Conservation (phyloP, 495 filamentous ascomycete genomes). For the Tuber brumale region DNA sequence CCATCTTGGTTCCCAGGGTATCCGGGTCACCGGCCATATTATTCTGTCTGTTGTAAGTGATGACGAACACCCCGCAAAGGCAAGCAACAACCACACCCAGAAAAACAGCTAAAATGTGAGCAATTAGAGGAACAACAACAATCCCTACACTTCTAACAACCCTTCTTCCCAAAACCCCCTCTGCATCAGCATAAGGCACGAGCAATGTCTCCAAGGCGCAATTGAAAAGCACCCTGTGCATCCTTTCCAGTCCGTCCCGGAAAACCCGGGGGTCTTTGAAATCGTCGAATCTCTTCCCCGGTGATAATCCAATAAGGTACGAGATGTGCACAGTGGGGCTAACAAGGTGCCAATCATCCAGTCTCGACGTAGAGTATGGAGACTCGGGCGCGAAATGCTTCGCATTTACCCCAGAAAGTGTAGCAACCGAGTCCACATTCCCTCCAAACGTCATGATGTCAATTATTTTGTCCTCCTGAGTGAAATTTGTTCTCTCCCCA, state of each 20-base stretch:
- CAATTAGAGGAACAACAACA: constrained; percentile 43
- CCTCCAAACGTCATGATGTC: constrained; percentile 44
- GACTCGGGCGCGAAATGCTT: too few species aligned
- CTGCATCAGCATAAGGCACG: background rate
- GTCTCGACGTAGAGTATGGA: constrained; percentile 7
- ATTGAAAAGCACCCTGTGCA: constrained; percentile 45
- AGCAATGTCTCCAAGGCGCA: constrained; percentile 24
- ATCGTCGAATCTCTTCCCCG: constrained; percentile 17
- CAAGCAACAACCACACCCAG: constrained; percentile 42
- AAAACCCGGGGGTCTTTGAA: constrained; percentile 39
- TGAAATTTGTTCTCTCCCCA: constrained; percentile 29
- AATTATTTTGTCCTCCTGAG: constrained; percentile 37
- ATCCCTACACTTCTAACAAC: constrained; percentile 17
- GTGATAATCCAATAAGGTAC: too few species aligned
- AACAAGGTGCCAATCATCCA: constrained; percentile 18
- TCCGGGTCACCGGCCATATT: constrained; percentile 30
- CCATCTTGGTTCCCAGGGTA: constrained; percentile 41
- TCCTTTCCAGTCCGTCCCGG: constrained; percentile 33
- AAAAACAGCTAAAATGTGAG: constrained; percentile 44
- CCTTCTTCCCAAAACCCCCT: background rate
- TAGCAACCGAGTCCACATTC: constrained; percentile 33
- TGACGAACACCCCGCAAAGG: constrained; percentile 28
- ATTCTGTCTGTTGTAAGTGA: constrained; percentile 15
- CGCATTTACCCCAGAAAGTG: too few species aligned
- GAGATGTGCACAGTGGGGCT: constrained; percentile 17